These are phyloP conservation scores for Coccinonectria pachysandricola DNA, from an alignment of 2,329 filamentous ascomycete genomes.

Conservation along the genomic window DNA sequence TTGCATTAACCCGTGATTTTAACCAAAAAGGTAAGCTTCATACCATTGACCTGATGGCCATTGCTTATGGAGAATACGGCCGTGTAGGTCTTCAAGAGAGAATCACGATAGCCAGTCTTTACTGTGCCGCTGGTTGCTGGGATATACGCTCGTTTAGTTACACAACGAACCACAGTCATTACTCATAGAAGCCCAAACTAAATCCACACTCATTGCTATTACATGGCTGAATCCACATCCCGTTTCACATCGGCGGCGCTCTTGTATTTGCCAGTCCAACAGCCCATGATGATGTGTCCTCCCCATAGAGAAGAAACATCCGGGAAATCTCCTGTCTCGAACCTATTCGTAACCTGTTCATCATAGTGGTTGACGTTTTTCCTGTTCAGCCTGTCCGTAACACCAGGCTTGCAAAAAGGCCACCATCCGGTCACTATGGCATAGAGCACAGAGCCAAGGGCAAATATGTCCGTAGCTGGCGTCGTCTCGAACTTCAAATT, in stretches of 20 bases:
- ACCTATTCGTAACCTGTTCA: slow-evolving; percentile 4
- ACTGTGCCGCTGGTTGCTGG: too few species aligned
- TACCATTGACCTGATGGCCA: too few species aligned
- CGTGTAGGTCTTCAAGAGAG: too few species aligned
- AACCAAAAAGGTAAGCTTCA: too few species aligned
- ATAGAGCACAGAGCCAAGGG: slow-evolving; percentile 12
- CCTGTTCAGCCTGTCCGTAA: slow-evolving; percentile 4
- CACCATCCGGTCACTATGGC: slow-evolving; percentile 9
- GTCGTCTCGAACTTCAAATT: slow-evolving; percentile 3
- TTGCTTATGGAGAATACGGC: too few species aligned
- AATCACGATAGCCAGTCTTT: too few species aligned
- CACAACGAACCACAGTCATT: too few species aligned
- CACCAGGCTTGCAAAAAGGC: slow-evolving; percentile 6
- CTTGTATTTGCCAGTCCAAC: slow-evolving; percentile 2
- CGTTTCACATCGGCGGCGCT: slow-evolving; percentile 1
- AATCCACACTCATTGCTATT: too few species aligned
- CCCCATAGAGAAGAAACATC: slow-evolving; percentile 1
- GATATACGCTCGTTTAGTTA: too few species aligned
- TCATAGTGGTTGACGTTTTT: slow-evolving; percentile 8
- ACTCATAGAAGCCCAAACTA: too few species aligned
- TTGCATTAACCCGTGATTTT: too few species aligned
- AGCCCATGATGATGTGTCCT: slow-evolving; percentile 1
- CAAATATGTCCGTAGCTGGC: slow-evolving; percentile 7
- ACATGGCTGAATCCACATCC: slow-evolving; percentile 1
- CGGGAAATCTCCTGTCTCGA: slow-evolving; percentile 7